A percentile compares a stretch with the other conserved stretches of the same genome.
These are phyloP conservation scores for Tetraselmis chui DNA, from an alignment of 139 green algal genomes.

Conservation along the genomic window DNA sequence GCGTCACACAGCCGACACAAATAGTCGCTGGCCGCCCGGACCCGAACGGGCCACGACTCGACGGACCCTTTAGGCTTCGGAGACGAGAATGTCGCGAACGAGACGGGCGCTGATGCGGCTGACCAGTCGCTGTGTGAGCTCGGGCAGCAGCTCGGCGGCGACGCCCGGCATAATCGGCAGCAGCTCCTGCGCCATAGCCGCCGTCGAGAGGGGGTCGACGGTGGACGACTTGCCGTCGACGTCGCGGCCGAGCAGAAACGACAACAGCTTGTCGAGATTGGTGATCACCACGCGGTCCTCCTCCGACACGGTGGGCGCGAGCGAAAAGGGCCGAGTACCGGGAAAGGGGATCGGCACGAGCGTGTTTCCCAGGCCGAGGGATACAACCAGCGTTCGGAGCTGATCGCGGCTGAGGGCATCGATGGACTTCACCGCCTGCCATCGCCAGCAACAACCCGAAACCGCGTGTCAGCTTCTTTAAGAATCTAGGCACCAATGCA, in stretches of 20 bases:
- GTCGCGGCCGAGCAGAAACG: constrained; percentile 48
- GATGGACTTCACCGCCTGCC: constrained; percentile 69
- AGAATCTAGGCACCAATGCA: too few species aligned
- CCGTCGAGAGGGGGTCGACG: constrained; percentile 35
- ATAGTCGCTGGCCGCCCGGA: too few species aligned
- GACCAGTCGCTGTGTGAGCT: constrained; percentile 51
- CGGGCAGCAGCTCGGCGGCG: constrained; percentile 70
- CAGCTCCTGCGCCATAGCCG: constrained; percentile 43
- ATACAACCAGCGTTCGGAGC: constrained; percentile 34
- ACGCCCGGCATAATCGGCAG: constrained; percentile 73
- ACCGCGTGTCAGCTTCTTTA: too few species aligned
- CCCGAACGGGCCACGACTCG: too few species aligned
- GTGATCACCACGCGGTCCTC: constrained; percentile 60
- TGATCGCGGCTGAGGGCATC: constrained; percentile 85
- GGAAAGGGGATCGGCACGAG: constrained; percentile 44
- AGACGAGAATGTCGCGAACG: constrained; percentile 59
- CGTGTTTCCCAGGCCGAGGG: constrained; percentile 25
- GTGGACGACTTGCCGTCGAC: constrained; percentile 14
- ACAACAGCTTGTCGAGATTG: constrained; percentile 61
- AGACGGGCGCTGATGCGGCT: constrained; percentile 61
- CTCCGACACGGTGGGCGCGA: constrained; percentile 48
- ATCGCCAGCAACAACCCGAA: too few species aligned
- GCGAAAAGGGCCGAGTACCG: constrained; percentile 31
- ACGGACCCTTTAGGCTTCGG: background rate
- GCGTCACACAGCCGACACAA: too few species aligned